Conservation (phyloP, 805 yeast genomes). For the Pichia californica region DNA sequence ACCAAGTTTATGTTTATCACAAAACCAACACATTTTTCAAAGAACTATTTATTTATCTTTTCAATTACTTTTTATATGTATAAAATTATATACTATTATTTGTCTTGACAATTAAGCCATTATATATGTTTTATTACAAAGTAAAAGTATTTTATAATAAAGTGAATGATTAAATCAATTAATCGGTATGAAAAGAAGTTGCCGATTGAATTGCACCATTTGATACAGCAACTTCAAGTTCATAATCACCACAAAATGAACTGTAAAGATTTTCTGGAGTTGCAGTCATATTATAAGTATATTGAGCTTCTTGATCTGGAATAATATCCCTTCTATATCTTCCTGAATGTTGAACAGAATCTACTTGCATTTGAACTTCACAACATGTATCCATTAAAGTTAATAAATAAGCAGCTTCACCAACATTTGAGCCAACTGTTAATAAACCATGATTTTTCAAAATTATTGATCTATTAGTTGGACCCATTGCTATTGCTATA, state of each 20-base stretch:
- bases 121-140: too few species aligned
- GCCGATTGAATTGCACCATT: conserved; percentile 1
- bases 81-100: too few species aligned
- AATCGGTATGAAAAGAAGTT: conserved; percentile 1
- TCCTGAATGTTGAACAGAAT: conserved; percentile 1
- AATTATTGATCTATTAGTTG: conserved; percentile 46
- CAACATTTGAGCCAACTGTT: conserved; percentile 65
- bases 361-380: conserved; percentile 3
- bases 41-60: too few species aligned
- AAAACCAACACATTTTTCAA: too few species aligned
- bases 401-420: conserved; percentile 42
- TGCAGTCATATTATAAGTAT: conserved; percentile 4
- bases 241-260: conserved; percentile 5
- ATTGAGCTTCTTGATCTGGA: conserved; percentile 2
- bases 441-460: conserved; percentile 69
- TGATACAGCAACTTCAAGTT: conserved; percentile 3
- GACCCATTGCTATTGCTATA: conserved; percentile 56
- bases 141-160: too few species aligned
- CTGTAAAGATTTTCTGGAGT: conserved; percentile 2
- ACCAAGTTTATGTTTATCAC: too few species aligned
- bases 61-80: too few species aligned
- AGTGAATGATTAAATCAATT: too few species aligned
- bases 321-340: conserved; percentile 4
- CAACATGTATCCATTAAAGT: conserved; percentile 2
- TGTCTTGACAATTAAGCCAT: too few species aligned